Evolutionary conservation across 2,329 filamentous ascomycete species (phyloP), one percentile per base, ranked within the genome.

Genomic region (Tolypocladium paradoxum): DNA sequence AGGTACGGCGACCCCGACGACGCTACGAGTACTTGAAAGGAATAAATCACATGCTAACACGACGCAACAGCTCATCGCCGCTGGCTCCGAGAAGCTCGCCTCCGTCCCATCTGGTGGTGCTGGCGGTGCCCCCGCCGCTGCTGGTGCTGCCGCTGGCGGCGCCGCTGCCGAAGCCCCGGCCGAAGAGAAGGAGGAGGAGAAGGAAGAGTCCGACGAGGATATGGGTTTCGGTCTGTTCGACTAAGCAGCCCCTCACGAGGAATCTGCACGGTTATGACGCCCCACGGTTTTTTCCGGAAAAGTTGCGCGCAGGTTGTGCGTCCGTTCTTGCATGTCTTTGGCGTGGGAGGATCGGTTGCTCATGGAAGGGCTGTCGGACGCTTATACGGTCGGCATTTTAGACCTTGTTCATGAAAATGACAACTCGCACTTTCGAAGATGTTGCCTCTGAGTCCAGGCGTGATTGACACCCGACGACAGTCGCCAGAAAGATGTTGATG

Each of bases 81-180:
- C 91, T 76, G 93, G 93, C 71, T 84, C 88, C 62, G 70, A 79
- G 76, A 99, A 99, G 86, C 90, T 99, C 69, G 93, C 93, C 67
- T 96, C 92, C 76, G 92, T 99, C 70, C 91, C 93, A 75, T 90
- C 88, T 69, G 93, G 91, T 68, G 91, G 91, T 75, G 82, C 78
- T 69, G 90, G 84, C 71, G 88, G 80, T 74, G 88, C 79, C 66
- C 78, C 77, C 67, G 78, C 77, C 66, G 80, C 78, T 72, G 83
- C 76, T 70, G 86, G 76, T 70, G 88, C 77, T 68, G 86, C 76
- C 66, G 85, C 77, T 64, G 85, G 76, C 63, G 87, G 77, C 65
- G 88, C 77, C 64, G 84, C 76, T 64, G 83, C 75, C 62, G 84
- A 81, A 63, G 82, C 77, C 61, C 75, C 73, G 59, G 76, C 81